Evolutionary conservation across 1,284 basidiomycete genomes (phyloP).

Genomic region (Ceraceosorus guamensis): DNA sequence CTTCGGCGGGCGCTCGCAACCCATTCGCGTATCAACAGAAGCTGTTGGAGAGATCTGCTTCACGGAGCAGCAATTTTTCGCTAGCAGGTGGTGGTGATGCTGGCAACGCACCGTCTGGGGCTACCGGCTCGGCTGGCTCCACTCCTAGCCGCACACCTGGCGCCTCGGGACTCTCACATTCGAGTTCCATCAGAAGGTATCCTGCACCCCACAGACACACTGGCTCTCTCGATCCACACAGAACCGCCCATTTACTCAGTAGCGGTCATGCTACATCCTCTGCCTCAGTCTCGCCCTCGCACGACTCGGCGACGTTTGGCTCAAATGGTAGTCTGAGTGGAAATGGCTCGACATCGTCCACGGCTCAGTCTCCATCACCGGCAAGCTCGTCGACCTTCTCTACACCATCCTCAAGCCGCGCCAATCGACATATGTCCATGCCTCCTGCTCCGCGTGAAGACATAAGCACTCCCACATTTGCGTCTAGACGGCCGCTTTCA

Average conservation of each 20-base stretch:
- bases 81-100: conserved; percentile 15
- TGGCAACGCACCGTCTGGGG: not conserved
- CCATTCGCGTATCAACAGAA: conserved; percentile 42
- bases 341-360: conserved; percentile 13
- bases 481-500: conserved; percentile 13
- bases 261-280: conserved; percentile 6
- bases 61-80: conserved; percentile 26
- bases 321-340: conserved; percentile 18
- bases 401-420: conserved; percentile 18
- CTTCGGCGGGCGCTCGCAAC: conserved; percentile 24
- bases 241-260: conserved; percentile 21
- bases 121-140: not conserved
- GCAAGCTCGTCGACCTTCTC: conserved; percentile 18
- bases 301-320: conserved; percentile 13
- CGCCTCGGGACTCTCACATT: conserved; percentile 19
- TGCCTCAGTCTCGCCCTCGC: conserved; percentile 6
- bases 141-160: conserved; percentile 3
- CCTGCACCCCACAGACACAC: conserved; percentile 37
- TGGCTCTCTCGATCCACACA: conserved; percentile 28
- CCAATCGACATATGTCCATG: conserved; percentile 32
- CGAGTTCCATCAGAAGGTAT: conserved; percentile 26
- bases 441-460: conserved; percentile 30
- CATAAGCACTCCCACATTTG: conserved; percentile 17
- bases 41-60: conserved; percentile 36
- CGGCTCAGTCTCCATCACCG: conserved; percentile 11